These are phyloP conservation scores for Phytophthora hibernalis DNA, from an alignment of 352 stramenopile species.

Conservation along the genomic window DNA sequence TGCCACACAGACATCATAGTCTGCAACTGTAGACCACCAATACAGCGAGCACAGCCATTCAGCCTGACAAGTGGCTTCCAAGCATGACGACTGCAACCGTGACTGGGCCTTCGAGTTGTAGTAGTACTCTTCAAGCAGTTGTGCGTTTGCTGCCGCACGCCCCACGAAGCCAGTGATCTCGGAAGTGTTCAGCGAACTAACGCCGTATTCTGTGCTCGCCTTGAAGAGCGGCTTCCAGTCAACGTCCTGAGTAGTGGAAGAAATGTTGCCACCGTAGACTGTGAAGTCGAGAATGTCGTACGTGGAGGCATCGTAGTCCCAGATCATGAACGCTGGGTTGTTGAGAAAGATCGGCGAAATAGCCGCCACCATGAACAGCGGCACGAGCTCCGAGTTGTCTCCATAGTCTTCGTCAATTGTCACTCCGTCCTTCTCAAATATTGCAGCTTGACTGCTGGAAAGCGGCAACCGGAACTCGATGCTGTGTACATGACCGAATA, in stretches of 20 bases:
- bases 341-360: slow-evolving; percentile 92
- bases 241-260: slow-evolving; percentile 39
- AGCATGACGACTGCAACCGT: slow-evolving; percentile 47
- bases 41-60: slow-evolving; percentile 75
- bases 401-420: slow-evolving; percentile 12
- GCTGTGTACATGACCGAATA: slow-evolving; percentile 94
- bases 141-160: slow-evolving; percentile 48
- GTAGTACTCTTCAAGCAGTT: slow-evolving; percentile 76
- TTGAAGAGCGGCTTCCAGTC: slow-evolving; percentile 66
- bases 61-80: slow-evolving; percentile 53
- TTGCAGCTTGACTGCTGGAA: slow-evolving; percentile 12
- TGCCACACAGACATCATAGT: slow-evolving; percentile 63
- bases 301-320: slow-evolving; percentile 69
- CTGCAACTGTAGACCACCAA: slow-evolving; percentile 69
- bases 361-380: slow-evolving; percentile 82
- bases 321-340: slow-evolving; percentile 92
- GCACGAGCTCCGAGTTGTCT: slow-evolving; percentile 49
- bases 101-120: slow-evolving; percentile 84
- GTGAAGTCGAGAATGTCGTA: slow-evolving; percentile 80
- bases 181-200: slow-evolving; percentile 55
- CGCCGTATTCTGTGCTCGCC: slow-evolving; percentile 55
- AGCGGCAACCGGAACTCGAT: slow-evolving; percentile 88
- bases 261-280: slow-evolving; percentile 83
- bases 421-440: slow-evolving; percentile 25
- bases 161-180: slow-evolving; percentile 53